phyloP scores from a whole-genome alignment of 2,329 filamentous ascomycete genomes.

The Fusarium sp. region DNA sequence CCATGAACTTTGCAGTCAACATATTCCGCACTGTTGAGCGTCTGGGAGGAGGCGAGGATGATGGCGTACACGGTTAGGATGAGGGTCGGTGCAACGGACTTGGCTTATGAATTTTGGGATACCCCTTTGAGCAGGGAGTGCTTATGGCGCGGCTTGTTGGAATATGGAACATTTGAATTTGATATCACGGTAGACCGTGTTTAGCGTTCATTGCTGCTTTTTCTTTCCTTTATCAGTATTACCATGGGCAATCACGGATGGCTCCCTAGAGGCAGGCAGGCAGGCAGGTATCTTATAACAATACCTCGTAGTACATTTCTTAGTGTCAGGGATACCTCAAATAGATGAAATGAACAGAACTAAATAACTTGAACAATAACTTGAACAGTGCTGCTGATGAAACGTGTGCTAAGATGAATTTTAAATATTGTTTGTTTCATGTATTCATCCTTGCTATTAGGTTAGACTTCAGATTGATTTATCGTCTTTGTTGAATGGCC shows the following conservation, averaged over 20 bases:
- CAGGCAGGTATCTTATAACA: not conserved
- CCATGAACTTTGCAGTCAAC: slow-evolving; percentile 88
- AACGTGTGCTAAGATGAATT: not conserved
- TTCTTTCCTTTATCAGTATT: slow-evolving; percentile 4
- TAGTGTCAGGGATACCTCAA: slow-evolving; percentile 1
- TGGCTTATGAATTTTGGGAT: slow-evolving; percentile 27
- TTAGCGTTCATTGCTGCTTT: slow-evolving; percentile 32
- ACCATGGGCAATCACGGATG: not conserved
- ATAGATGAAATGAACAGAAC: not conserved
- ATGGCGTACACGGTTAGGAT: slow-evolving; percentile 38
- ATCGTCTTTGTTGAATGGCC: not conserved
- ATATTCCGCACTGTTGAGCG: slow-evolving; percentile 76
- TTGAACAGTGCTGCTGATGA: not conserved
- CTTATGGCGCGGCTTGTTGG: slow-evolving; percentile 18
- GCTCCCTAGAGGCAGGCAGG: not conserved
- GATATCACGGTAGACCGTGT: slow-evolving; percentile 26
- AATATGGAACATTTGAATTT: slow-evolving; percentile 17
- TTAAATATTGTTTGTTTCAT: not conserved
- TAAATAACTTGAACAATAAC: not conserved
- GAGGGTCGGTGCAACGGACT: slow-evolving; percentile 6
- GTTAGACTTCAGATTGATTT: not conserved
- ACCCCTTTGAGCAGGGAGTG: slow-evolving; percentile 37
- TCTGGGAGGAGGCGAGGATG: slow-evolving; percentile 65
- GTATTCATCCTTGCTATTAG: not conserved
- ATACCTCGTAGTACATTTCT: slow-evolving; percentile 17